Conservation (phyloP, 371 early-diverging fungal species). For the Mortierella sp. region DNA sequence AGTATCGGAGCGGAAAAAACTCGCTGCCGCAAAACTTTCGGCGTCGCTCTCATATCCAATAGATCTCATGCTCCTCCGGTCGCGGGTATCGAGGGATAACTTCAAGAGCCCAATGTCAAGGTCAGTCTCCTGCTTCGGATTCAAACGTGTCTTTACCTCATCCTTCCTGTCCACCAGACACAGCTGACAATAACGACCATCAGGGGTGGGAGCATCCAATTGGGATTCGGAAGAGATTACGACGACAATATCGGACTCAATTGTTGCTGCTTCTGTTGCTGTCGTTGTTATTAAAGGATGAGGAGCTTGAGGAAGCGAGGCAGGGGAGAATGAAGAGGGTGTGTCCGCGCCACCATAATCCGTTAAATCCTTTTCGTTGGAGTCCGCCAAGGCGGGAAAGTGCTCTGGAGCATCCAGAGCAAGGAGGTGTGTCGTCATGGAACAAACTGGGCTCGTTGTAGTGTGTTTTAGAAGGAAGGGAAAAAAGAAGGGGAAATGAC, state of each 20-base stretch:
- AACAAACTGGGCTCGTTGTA: not conserved
- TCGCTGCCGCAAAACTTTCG: constrained; percentile 20
- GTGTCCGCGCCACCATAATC: not conserved
- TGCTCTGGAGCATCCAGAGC: not conserved
- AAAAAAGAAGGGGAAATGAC: not conserved
- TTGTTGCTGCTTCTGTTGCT: too few species aligned
- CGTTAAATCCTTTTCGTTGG: not conserved
- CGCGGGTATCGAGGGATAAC: not conserved
- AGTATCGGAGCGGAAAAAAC: not conserved
- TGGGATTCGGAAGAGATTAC: not conserved
- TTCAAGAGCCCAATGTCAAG: not conserved
- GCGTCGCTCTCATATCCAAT: not conserved
- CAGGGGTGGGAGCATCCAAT: not conserved
- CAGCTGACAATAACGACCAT: not conserved
- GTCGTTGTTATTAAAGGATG: too few species aligned
- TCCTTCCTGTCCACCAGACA: too few species aligned
- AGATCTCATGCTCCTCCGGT: not conserved
- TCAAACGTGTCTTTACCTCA: too few species aligned
- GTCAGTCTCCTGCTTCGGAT: not conserved
- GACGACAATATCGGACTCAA: not conserved
- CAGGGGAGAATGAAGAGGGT: not conserved
- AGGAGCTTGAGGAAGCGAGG: not conserved
- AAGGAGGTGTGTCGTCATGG: not conserved
- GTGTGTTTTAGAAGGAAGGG: not conserved
- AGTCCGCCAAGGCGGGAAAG: not conserved